Conservation (phyloP, 768 basidiomycete species). For the Thelephora ganbajun region DNA sequence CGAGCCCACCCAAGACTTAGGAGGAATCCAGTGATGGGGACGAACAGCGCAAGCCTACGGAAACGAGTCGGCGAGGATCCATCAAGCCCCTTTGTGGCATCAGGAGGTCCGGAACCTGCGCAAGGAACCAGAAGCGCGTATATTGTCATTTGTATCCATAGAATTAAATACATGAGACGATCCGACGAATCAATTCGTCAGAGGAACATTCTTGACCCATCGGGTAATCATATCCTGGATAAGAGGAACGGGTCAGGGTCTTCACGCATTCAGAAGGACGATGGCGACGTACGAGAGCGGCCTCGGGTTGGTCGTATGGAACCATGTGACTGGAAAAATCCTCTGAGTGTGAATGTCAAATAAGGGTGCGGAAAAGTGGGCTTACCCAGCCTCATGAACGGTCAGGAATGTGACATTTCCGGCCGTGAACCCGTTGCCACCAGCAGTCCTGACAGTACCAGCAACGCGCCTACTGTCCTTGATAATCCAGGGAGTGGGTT, state of each 20-base stretch:
- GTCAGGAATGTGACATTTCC: slow-evolving; percentile 81
- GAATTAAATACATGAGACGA: too few species aligned
- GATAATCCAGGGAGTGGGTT: slow-evolving; percentile 43
- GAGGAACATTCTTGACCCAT: slow-evolving; percentile 43
- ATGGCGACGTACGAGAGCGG: slow-evolving; percentile 45
- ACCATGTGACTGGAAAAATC: slow-evolving; percentile 61
- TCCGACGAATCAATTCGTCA: slow-evolving; percentile 12
- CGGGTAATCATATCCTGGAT: slow-evolving; percentile 43
- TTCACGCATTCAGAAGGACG: not conserved
- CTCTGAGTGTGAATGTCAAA: slow-evolving; percentile 1
- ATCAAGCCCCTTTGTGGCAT: too few species aligned
- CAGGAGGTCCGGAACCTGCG: too few species aligned
- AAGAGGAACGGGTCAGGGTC: slow-evolving; percentile 1
- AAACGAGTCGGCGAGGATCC: too few species aligned
- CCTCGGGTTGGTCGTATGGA: slow-evolving; percentile 82
- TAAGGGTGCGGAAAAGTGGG: not conserved
- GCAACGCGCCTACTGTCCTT: slow-evolving; percentile 35
- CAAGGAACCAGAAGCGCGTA: too few species aligned
- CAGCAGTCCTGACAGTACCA: slow-evolving; percentile 61
- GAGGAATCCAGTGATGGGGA: too few species aligned
- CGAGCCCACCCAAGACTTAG: too few species aligned
- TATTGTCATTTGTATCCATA: too few species aligned
- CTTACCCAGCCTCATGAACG: slow-evolving; percentile 70
- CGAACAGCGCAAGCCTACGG: too few species aligned
- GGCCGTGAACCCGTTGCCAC: slow-evolving; percentile 45